A percentile compares a stretch with the other conserved stretches of the same genome.
Evolutionary conservation across 768 basidiomycete genomes (phyloP).

Genomic region (Piloderma croceum): DNA sequence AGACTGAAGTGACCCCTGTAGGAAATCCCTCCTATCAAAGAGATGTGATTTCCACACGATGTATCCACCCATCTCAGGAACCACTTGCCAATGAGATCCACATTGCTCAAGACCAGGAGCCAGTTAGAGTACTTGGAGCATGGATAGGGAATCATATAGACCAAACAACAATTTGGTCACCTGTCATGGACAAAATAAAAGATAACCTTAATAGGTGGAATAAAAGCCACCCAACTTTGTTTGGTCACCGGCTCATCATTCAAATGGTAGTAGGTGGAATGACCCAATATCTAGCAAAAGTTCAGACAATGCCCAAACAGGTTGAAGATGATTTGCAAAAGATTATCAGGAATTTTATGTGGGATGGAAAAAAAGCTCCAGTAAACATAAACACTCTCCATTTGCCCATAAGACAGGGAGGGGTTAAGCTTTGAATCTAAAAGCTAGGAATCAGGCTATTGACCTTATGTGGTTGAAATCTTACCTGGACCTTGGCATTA

Average conservation of each 20-base stretch:
- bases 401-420: constrained; percentile 5
- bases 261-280: constrained; percentile 13
- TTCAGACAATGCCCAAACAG: constrained; percentile 17
- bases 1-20: constrained; percentile 12
- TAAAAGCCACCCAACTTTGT: constrained; percentile 10
- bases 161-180: no score
- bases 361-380: not conserved
- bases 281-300: constrained; percentile 15
- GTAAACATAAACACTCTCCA: constrained; percentile 4
- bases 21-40: no score
- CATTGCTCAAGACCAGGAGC: no score
- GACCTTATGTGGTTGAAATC: constrained; percentile 7
- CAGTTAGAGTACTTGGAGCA: no score
- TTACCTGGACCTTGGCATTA: not conserved
- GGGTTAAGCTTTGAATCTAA: constrained; percentile 4
- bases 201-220: no score
- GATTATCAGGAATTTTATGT: constrained; percentile 5
- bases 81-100: no score
- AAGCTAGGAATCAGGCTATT: constrained; percentile 12
- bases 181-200: no score
- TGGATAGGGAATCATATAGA: no score
- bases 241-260: constrained; percentile 8
- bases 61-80: no score
- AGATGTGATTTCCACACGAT: no score
- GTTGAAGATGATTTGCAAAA: constrained; percentile 7